Base-by-base conservation (phyloP, 495 filamentous ascomycete species). In the Podospora sp. region DNA sequence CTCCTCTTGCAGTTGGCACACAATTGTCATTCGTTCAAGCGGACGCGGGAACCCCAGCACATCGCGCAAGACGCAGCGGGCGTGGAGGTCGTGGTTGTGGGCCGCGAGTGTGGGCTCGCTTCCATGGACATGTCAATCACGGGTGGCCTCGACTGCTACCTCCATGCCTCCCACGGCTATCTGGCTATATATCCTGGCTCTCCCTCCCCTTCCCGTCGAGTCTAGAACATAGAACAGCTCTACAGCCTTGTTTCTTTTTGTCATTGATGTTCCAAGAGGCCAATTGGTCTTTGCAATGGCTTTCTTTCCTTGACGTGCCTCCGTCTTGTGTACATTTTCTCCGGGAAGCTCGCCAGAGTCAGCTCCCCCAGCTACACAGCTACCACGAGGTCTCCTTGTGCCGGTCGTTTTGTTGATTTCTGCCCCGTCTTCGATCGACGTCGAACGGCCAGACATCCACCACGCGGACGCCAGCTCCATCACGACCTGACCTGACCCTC, bases 181-280 rank as follows among this genome's bases (percentile, higher is more conserved):
- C 59, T 73, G 76, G 69, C 77, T 81, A 80, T 80, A 80, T 81
- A 81, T 78, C 77, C 75, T 73, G 74, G 74, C 74, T 69, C 71
- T 66, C 75, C 75, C 75, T 75, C 76, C 77, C 29, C 71, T 57
- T 52, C 33, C 63, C 59, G 33, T 40, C 71, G 72, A 76, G 76
- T 76, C 80, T 81, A 76, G 80, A 71, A 73, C 71, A 65, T 66
- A 40, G 65, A 67, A 62, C 72, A 72, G 67, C 70, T 51, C 72
- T 71, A 72, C 78, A 68, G 60, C 76, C 71, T 76, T 74, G 75
- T 71, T 76, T 75, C 68, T 69, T 71, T 72, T 76, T 70, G 69
- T 78, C 59, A 58, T 72, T 74, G 72, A 75, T 70, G 69, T 72
- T 69, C 70, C 61, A 69, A 67, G 74, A 63, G 74, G 62, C 76